Percentiles rank a stretch among this genome's conserved stretches.
Conservation (phyloP, 306 rosid genomes). For the Phaseolus lunatus region DNA sequence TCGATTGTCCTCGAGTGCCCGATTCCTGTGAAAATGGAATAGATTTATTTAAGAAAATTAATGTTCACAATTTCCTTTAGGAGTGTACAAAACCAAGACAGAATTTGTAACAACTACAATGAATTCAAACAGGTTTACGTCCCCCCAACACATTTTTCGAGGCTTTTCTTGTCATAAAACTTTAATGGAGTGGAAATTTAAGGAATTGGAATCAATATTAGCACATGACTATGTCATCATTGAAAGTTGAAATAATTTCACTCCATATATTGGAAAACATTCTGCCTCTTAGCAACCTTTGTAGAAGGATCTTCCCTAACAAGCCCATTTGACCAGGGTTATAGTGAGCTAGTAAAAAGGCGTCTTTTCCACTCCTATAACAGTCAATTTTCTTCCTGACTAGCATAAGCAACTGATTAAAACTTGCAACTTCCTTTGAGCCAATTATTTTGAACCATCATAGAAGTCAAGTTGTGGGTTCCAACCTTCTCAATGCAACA, state of each 20-base stretch:
- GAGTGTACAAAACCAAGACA: not conserved
- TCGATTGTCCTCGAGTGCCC: conserved; percentile 40
- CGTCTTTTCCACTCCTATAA: not conserved
- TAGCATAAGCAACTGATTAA: not conserved
- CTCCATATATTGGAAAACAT: not conserved
- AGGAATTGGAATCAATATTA: conserved; percentile 1
- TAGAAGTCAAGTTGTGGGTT: not conserved
- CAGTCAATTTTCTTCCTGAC: not conserved
- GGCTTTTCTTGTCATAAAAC: too few species aligned
- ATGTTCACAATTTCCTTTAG: not conserved
- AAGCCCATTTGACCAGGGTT: not conserved
- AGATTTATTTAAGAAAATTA: not conserved
- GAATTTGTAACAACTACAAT: not conserved
- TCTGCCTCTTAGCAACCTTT: not conserved
- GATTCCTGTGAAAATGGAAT: conserved; percentile 54
- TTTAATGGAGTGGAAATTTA: not conserved
- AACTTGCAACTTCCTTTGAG: not conserved
- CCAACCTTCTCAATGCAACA: not conserved
- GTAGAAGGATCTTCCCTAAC: not conserved
- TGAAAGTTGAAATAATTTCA: conserved; percentile 1
- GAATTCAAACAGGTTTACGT: too few species aligned
- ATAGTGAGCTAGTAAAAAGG: not conserved
- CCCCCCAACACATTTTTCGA: too few species aligned
- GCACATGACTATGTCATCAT: not conserved
- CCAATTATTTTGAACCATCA: not conserved